phyloP scores from a whole-genome alignment of 2,329 filamentous ascomycete genomes.

The Raffaelea ambrosiae region DNA sequence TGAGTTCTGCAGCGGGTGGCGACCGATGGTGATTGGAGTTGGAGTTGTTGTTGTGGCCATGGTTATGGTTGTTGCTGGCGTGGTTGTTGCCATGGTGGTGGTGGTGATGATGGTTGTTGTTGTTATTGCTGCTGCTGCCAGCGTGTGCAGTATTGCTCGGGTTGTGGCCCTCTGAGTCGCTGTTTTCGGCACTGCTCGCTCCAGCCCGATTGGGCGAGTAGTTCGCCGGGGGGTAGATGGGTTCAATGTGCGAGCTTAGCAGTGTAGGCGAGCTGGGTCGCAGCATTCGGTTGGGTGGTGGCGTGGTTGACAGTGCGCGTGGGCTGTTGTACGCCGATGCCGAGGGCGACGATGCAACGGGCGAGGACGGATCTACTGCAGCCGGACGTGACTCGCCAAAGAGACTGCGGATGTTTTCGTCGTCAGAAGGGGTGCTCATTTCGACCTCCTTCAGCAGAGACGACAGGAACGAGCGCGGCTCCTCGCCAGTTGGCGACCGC shows the following conservation, averaged over 20 bases:
- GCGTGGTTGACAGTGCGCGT: constrained; percentile 58
- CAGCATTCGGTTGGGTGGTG: constrained; percentile 53
- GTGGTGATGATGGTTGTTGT: background rate
- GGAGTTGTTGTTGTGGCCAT: constrained; percentile 28
- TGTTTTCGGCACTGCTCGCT: constrained; percentile 29
- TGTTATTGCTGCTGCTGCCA: background rate
- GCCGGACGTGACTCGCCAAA: constrained; percentile 23
- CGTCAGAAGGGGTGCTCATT: constrained; percentile 48
- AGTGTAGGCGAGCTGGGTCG: constrained; percentile 58
- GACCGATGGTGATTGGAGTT: constrained; percentile 26
- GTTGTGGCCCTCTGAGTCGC: constrained; percentile 22
- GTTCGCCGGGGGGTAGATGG: constrained; percentile 65
- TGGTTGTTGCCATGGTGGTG: background rate
- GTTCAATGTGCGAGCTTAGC: constrained; percentile 63
- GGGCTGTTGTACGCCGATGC: constrained; percentile 59
- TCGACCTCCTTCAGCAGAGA: constrained; percentile 86
- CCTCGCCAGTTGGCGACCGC: constrained; percentile 17
- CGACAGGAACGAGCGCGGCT: constrained; percentile 71
- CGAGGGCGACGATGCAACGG: constrained; percentile 49
- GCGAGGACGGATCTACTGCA: constrained; percentile 22
- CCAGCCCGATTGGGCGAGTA: constrained; percentile 53
- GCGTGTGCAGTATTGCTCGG: background rate
- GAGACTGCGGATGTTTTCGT: constrained; percentile 38
- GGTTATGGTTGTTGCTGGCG: constrained; percentile 24
- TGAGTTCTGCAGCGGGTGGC: constrained; percentile 35